Conservation (phyloP, 2,329 filamentous ascomycete species). For the Stachybotrys chlorohalonatus region DNA sequence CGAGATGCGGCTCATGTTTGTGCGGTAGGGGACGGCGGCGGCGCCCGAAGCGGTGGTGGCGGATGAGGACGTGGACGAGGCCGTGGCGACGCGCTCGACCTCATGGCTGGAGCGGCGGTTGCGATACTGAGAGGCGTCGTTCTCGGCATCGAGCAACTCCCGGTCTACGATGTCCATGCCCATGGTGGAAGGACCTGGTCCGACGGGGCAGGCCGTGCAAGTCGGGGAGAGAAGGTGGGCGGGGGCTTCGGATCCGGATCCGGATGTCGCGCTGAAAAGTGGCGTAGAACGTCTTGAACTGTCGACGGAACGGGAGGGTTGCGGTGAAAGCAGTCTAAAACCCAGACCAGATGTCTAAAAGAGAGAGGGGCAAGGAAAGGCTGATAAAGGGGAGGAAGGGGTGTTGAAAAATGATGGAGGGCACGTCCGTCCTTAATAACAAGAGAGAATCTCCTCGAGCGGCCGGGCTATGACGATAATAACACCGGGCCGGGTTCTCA, state of each 20-base stretch:
- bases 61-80: constrained; percentile 40
- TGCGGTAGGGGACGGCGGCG: constrained; percentile 10
- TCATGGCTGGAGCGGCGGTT: constrained; percentile 37
- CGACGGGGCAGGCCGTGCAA: not conserved
- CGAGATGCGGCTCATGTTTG: constrained; percentile 47
- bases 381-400: not conserved
- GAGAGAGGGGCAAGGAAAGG: not conserved
- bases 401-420: not conserved
- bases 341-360: not conserved
- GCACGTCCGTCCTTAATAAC: constrained; percentile 1
- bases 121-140: constrained; percentile 36
- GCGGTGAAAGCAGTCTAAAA: too few species aligned
- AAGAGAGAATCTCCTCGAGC: constrained; percentile 1
- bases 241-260: not conserved
- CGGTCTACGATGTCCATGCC: constrained; percentile 44
- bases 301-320: too few species aligned
- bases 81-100: constrained; percentile 51
- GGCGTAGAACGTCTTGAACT: too few species aligned
- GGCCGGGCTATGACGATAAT: not conserved
- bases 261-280: not conserved
- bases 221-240: not conserved
- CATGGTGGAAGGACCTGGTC: constrained; percentile 17
- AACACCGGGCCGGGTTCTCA: not conserved
- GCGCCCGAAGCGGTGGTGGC: constrained; percentile 30
- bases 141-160: constrained; percentile 44